phyloP scores from a whole-genome alignment of 2,329 filamentous ascomycete species.

The Dactylellina leptospora region DNA sequence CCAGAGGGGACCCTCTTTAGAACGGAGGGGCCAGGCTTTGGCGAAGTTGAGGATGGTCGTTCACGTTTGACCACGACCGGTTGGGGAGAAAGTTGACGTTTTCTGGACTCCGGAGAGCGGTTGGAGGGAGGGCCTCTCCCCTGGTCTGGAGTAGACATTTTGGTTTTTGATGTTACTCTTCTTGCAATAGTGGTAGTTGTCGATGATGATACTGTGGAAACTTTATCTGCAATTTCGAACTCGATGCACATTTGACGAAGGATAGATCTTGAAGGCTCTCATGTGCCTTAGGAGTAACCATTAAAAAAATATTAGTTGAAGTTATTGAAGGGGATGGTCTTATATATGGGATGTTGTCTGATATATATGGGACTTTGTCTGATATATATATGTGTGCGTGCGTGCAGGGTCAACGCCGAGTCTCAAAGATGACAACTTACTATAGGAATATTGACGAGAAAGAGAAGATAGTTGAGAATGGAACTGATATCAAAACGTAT shows the following conservation, averaged over 20 bases:
- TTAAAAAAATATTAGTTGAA: background rate
- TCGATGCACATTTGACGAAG: conserved; percentile 49
- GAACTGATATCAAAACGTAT: conserved; percentile 2
- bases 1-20: conserved; percentile 43
- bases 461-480: conserved; percentile 12
- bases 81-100: conserved; percentile 22
- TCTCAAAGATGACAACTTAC: no score
- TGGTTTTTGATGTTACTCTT: conserved; percentile 29
- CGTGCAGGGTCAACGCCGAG: no score
- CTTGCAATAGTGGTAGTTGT: conserved; percentile 43
- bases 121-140: conserved; percentile 31
- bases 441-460: no score
- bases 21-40: conserved; percentile 33
- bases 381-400: no score
- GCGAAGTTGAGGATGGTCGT: conserved; percentile 21
- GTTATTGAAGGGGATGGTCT: no score
- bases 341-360: no score
- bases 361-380: no score
- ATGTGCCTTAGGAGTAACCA: conserved; percentile 18
- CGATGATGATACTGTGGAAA: conserved; percentile 48
- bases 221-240: conserved; percentile 51
- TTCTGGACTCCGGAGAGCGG: conserved; percentile 42
- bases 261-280: conserved; percentile 13
- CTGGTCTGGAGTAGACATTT: conserved; percentile 41
- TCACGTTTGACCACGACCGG: conserved; percentile 38